Percentiles rank a stretch among this genome's conserved stretches.
Conservation (phyloP, 768 basidiomycete genomes). For the Hypholoma fasciculare region DNA sequence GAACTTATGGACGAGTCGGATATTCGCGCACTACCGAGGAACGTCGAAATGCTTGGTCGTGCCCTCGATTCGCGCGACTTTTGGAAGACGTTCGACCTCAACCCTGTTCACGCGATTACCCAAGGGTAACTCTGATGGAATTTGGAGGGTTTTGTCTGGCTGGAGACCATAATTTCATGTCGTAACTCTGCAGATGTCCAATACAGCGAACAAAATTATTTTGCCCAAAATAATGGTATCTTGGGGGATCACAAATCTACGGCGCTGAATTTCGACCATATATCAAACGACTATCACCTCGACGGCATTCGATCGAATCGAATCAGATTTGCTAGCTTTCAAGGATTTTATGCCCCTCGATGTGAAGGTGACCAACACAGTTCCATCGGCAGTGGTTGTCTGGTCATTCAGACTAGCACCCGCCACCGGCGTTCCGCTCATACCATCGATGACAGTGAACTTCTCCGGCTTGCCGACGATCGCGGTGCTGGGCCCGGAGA, state of each 20-base stretch:
- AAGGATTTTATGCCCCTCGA: constrained; percentile 19
- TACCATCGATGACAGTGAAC: constrained; percentile 39
- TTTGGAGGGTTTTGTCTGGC: no score
- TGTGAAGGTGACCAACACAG: constrained; percentile 22
- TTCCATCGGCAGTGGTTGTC: constrained; percentile 21
- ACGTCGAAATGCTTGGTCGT: constrained; percentile 45
- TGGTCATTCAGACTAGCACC: constrained; percentile 28
- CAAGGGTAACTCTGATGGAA: constrained; percentile 1
- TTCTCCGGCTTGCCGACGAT: constrained; percentile 22
- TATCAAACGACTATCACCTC: constrained; percentile 10
- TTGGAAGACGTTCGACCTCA: constrained; percentile 49
- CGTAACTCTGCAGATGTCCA: no score
- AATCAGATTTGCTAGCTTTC: constrained; percentile 30
- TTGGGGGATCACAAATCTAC: no score
- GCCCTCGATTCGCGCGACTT: constrained; percentile 63
- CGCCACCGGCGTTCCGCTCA: constrained; percentile 27
- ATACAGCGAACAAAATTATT: no score
- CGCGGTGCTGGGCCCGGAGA: constrained; percentile 29
- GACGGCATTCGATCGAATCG: constrained; percentile 30
- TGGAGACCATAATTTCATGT: no score
- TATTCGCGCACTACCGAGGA: constrained; percentile 53
- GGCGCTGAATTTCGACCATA: no score
- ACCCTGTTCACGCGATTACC: constrained; percentile 39
- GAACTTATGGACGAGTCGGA: constrained; percentile 56
- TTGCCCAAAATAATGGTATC: no score